Evolutionary conservation across 2,329 filamentous ascomycete genomes (phyloP).

Genomic region (Emericellopsis cladophorae): DNA sequence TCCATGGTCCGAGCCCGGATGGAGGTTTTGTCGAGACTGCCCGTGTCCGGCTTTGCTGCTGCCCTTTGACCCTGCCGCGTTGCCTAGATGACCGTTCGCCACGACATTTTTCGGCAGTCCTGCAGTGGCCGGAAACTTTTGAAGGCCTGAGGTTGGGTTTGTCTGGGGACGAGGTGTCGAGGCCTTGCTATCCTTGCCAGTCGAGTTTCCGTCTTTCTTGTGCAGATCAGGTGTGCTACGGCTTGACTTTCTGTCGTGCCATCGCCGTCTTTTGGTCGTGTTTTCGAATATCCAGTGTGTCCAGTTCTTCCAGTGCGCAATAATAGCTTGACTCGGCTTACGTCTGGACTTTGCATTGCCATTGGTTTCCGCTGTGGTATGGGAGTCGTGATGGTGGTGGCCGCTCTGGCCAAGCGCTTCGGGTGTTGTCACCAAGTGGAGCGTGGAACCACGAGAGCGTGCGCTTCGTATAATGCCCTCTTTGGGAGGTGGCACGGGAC

Average conservation of each 20-base stretch:
- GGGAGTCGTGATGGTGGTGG: conserved; percentile 15
- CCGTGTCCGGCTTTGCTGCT: conserved; percentile 2
- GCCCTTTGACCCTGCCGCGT: conserved; percentile 11
- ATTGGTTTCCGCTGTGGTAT: conserved; percentile 3
- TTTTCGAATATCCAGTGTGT: conserved; percentile 51
- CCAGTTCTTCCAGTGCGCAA: conserved; percentile 51
- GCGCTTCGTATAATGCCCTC: conserved; percentile 58
- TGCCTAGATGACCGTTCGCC: conserved; percentile 31
- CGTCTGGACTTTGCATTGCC: conserved; percentile 33
- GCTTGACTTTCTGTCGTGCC: conserved; percentile 36
- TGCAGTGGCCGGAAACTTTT: conserved; percentile 22
- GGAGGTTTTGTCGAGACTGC: too few species aligned
- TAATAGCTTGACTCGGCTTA: conserved; percentile 44
- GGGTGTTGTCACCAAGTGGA: conserved; percentile 67
- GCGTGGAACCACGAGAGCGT: conserved; percentile 67
- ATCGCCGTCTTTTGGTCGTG: conserved; percentile 34
- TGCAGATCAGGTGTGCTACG: conserved; percentile 48
- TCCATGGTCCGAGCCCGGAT: not conserved
- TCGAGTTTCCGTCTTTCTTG: conserved; percentile 32
- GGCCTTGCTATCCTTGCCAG: conserved; percentile 26
- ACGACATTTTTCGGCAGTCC: conserved; percentile 36
- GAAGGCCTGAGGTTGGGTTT: conserved; percentile 28
- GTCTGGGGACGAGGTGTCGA: conserved; percentile 46
- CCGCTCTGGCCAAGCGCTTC: conserved; percentile 27
- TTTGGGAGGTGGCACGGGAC: conserved; percentile 73